A percentile compares a stretch with the other conserved stretches of the same genome.
These are phyloP conservation scores for Trichoderma oligosporum DNA, from an alignment of 2,329 filamentous ascomycete genomes.

Conservation along the genomic window DNA sequence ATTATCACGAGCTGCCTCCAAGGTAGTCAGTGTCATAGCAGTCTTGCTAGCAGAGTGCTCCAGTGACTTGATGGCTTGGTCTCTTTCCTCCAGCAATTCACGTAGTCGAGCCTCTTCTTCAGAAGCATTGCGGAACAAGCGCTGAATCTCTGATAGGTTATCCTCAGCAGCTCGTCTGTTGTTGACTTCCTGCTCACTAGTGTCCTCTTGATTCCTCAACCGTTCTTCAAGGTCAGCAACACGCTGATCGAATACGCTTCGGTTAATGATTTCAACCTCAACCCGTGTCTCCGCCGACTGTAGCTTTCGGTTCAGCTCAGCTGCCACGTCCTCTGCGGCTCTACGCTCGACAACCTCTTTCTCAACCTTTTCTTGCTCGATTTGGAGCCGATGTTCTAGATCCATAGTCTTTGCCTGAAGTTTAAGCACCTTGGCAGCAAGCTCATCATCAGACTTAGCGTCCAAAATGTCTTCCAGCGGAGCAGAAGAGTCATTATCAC, in stretches of 20 bases:
- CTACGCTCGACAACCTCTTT: conserved; percentile 48
- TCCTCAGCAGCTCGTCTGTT: conserved; percentile 67
- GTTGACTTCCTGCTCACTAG: conserved; percentile 61
- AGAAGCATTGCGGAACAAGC: conserved; percentile 63
- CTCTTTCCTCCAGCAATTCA: conserved; percentile 63
- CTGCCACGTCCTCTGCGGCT: conserved; percentile 49
- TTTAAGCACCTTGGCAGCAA: conserved; percentile 52
- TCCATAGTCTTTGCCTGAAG: conserved; percentile 58
- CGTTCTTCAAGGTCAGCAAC: conserved; percentile 67
- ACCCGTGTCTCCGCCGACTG: conserved; percentile 56
- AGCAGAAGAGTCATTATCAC: background rate
- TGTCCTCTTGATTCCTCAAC: conserved; percentile 59
- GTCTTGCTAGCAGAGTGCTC: conserved; percentile 55
- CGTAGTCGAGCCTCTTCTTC: conserved; percentile 68
- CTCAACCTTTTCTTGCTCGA: conserved; percentile 47
- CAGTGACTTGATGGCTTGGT: conserved; percentile 59
- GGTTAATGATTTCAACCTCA: conserved; percentile 59
- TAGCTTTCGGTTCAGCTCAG: conserved; percentile 53
- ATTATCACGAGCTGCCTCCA: conserved; percentile 64
- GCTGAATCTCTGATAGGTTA: conserved; percentile 67
- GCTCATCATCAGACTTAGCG: conserved; percentile 48
- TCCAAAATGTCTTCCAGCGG: background rate
- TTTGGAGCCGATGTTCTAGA: conserved; percentile 54
- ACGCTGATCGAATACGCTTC: conserved; percentile 56
- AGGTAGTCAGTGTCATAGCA: conserved; percentile 59